These are phyloP conservation scores for Scolecobasidium constrictum DNA, from an alignment of 2,329 filamentous ascomycete genomes.

Conservation along the genomic window DNA sequence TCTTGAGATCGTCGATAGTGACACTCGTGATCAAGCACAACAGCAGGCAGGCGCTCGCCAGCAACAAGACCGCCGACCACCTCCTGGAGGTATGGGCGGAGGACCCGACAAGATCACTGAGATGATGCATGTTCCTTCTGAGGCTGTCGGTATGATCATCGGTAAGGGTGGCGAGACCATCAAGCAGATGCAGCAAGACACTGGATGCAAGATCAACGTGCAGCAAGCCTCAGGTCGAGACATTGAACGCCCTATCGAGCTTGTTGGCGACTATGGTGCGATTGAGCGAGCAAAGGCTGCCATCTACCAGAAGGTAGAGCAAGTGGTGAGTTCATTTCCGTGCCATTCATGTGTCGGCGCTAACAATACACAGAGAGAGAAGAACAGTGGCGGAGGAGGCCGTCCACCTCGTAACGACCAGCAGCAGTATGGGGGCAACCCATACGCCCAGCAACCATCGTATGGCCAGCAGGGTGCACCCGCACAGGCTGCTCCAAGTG, in stretches of 20 bases:
- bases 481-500: conserved; percentile 46
- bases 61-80: conserved; percentile 3
- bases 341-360: conserved; percentile 13
- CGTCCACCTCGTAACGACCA: conserved; percentile 23
- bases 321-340: conserved; percentile 58
- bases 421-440: conserved; percentile 17
- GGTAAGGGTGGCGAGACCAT: conserved; percentile 90
- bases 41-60: conserved; percentile 15
- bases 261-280: conserved; percentile 66
- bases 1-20: conserved; percentile 88
- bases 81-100: conserved; percentile 15
- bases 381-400: conserved; percentile 28
- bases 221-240: conserved; percentile 72
- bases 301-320: conserved; percentile 86
- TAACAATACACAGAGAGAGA: conserved; percentile 29
- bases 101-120: conserved; percentile 58
- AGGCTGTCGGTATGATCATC: conserved; percentile 93
- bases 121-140: conserved; percentile 74
- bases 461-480: conserved; percentile 17
- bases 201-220: conserved; percentile 91
- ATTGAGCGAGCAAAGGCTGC: conserved; percentile 73
- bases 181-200: conserved; percentile 80
- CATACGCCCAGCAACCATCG: conserved; percentile 24
- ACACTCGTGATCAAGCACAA: conserved; percentile 45
- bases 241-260: conserved; percentile 72